Conservation (phyloP, 495 filamentous ascomycete species). For the Tirmania nivea region DNA sequence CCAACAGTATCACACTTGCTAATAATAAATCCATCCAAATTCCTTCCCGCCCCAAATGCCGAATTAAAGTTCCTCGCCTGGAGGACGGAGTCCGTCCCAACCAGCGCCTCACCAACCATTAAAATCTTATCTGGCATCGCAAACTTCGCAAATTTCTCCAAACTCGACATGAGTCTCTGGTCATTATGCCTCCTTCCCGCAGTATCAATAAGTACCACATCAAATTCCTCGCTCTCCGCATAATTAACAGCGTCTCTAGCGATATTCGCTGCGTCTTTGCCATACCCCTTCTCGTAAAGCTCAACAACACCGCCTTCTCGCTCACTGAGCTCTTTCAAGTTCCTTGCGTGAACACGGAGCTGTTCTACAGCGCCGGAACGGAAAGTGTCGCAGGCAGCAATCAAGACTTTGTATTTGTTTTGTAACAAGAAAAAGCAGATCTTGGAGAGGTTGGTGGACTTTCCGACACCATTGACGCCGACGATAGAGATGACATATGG, state of each 20-base stretch:
- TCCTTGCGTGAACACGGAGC: conserved; percentile 76
- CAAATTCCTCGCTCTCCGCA: conserved; percentile 50
- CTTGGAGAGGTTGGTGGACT: conserved; percentile 90
- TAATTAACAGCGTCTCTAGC: conserved; percentile 79
- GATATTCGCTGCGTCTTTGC: conserved; percentile 87
- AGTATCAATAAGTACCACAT: conserved; percentile 93
- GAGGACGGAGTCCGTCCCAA: conserved; percentile 80
- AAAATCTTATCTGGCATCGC: conserved; percentile 93
- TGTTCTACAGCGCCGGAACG: conserved; percentile 94
- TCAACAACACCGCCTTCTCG: conserved; percentile 70
- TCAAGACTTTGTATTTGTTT: conserved; percentile 86
- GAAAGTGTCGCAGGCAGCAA: conserved; percentile 93
- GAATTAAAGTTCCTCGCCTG: conserved; percentile 92
- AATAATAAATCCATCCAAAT: conserved; percentile 88
- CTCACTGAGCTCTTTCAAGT: conserved; percentile 62
- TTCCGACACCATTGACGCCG: conserved; percentile 93
- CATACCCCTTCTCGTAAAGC: conserved; percentile 89
- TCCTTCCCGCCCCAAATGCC: conserved; percentile 60
- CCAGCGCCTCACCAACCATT: conserved; percentile 95
- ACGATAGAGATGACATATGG: conserved; percentile 97
- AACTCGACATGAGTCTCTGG: conserved; percentile 71
- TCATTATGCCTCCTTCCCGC: conserved; percentile 92
- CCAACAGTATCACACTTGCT: conserved; percentile 97
- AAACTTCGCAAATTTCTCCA: conserved; percentile 94
- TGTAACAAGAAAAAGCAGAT: conserved; percentile 94